Evolutionary conservation across 1,284 basidiomycete species (phyloP).

Genomic region (Malassezia cuniculi): DNA sequence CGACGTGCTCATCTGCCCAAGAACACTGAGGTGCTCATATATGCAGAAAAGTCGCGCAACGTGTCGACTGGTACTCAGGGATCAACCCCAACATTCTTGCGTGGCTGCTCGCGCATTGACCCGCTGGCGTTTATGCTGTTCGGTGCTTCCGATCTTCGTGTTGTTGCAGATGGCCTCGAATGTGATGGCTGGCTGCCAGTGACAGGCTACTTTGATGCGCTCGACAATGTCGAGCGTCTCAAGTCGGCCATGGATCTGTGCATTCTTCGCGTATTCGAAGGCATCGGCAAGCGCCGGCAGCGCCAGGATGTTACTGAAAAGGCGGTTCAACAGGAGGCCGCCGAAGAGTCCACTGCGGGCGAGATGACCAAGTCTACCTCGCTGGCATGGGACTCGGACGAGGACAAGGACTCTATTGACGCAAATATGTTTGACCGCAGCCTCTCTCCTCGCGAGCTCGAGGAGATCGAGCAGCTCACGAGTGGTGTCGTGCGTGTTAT

Average conservation of each 20-base stretch:
- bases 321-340: not conserved
- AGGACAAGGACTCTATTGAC: slow-evolving; percentile 5
- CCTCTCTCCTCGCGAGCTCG: slow-evolving; percentile 27
- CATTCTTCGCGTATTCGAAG: slow-evolving; percentile 83
- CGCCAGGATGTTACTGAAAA: not conserved
- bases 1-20: slow-evolving; percentile 43
- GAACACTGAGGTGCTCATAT: slow-evolving; percentile 66
- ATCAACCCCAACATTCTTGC: slow-evolving; percentile 58
- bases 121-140: slow-evolving; percentile 84
- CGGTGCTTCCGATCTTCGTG: slow-evolving; percentile 62
- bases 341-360: not conserved
- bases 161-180: slow-evolving; percentile 49
- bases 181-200: slow-evolving; percentile 87
- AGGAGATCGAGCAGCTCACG: slow-evolving; percentile 32
- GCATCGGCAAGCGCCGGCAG: slow-evolving; percentile 44
- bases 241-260: slow-evolving; percentile 70
- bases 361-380: slow-evolving; percentile 5
- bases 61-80: slow-evolving; percentile 49
- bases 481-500: slow-evolving; percentile 30
- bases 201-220: slow-evolving; percentile 57
- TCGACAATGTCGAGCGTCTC: slow-evolving; percentile 74
- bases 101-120: slow-evolving; percentile 58
- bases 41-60: slow-evolving; percentile 71
- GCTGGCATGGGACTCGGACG: slow-evolving; percentile 4
- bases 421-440: slow-evolving; percentile 22